Base-by-base conservation (phyloP, 257 asterid genomes). In the Galeopsis tetrahit region DNA sequence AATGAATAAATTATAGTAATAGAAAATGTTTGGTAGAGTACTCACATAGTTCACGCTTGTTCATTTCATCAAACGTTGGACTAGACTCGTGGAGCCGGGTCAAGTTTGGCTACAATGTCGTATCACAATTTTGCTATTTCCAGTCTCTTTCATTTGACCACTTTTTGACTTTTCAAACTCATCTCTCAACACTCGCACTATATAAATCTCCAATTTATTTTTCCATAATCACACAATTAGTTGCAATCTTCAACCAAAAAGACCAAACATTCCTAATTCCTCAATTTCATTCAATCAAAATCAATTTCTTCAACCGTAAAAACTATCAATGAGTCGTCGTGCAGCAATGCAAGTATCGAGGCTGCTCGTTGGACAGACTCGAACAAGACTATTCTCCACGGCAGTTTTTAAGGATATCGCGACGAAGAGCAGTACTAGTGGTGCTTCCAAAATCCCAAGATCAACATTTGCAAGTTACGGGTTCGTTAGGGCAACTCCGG, bases 321-420 rank as follows among this genome's bases (percentile, higher is more conserved):
- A 66, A 2, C 11, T 21, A 7, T 0, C 76, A 2, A 87, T 87
- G 90, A 85, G 76, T 17, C 80, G 74, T 28, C 72, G 70, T 4
- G 85, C 74, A 1, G 70, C 81, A 7, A 15, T 71, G 65, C 86
- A 68, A 11, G 68, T 80, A 13, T 77, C 86, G 0, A 68, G 65
- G 7, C 14, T 77, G 65, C 77, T 83, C 60, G 33, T 81, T 4
- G 73, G 53, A 48, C 83, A 80, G 15, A 39, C 77, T 0, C 70
- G 48, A 28, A 71, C 61, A 4, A 68, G 71, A 5, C 32, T 69
- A n/a, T 74, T 78, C 31, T 73, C 86, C n/a, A 80, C 83, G 1
- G 6, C 74, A n/a, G 33, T 17, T 2, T 38, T 38, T n/a, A 60
- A 57, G 11, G 11, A 52, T n/a, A 56, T 2, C 38, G 6, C 4